These are phyloP conservation scores for Teratosphaeria nubilosa DNA, from an alignment of 2,329 filamentous ascomycete genomes.

Conservation along the genomic window DNA sequence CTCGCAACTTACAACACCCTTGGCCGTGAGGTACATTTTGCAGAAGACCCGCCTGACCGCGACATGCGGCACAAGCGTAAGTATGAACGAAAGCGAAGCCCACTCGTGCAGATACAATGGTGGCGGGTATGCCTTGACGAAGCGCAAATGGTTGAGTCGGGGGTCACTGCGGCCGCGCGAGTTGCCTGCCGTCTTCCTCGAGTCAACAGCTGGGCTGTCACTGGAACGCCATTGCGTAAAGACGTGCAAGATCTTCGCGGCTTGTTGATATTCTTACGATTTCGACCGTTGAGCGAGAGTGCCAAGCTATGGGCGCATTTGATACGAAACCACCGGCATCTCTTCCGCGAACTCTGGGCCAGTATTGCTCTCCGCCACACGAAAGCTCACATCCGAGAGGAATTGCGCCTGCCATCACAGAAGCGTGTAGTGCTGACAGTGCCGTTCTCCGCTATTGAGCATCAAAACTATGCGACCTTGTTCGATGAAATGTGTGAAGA, in stretches of 20 bases:
- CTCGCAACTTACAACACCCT: conserved; percentile 59
- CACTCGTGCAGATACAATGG: conserved; percentile 72
- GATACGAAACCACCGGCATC: conserved; percentile 46
- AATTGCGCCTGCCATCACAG: conserved; percentile 71
- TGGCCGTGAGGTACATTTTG: conserved; percentile 70
- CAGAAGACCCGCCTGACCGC: conserved; percentile 59
- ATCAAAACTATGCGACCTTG: conserved; percentile 73
- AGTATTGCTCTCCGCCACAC: conserved; percentile 72
- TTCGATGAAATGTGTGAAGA: conserved; percentile 66
- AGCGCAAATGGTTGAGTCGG: conserved; percentile 89
- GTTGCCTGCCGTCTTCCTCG: conserved; percentile 73
- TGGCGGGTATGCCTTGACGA: conserved; percentile 70
- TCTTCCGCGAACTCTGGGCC: conserved; percentile 61
- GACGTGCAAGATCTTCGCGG: conserved; percentile 70
- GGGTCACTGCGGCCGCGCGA: conserved; percentile 70
- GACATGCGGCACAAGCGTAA: conserved; percentile 44
- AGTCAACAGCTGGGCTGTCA: conserved; percentile 82
- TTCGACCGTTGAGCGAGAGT: conserved; percentile 62
- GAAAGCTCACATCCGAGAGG: conserved; percentile 65
- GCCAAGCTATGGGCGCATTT: conserved; percentile 59
- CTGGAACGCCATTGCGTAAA: conserved; percentile 79
- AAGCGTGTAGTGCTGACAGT: conserved; percentile 80
- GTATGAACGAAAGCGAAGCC: conserved; percentile 57
- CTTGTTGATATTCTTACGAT: conserved; percentile 68
- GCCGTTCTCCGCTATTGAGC: conserved; percentile 81